phyloP scores from a whole-genome alignment of 169 alveolate genomes.

The Eimeria brunetti region DNA sequence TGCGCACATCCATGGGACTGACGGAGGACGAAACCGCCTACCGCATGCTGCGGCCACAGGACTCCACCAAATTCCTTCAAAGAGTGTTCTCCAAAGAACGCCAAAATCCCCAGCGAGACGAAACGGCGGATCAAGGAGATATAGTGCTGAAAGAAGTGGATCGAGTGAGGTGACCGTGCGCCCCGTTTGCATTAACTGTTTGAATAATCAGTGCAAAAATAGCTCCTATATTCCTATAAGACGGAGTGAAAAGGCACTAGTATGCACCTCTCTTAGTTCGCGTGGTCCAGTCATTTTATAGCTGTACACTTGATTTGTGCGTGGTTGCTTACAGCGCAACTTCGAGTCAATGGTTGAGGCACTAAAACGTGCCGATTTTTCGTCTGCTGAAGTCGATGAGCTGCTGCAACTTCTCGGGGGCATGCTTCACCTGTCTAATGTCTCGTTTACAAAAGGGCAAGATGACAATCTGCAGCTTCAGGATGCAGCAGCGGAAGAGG shows the following conservation, averaged over 20 bases:
- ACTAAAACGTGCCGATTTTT: slow-evolving; percentile 10
- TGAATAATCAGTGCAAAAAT: not conserved
- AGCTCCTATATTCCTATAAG: not conserved
- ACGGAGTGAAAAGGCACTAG: not conserved
- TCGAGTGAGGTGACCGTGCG: not conserved
- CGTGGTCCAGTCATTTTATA: not conserved
- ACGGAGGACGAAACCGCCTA: not conserved
- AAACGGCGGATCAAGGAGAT: not conserved
- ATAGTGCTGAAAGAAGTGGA: not conserved
- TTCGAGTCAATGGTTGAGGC: slow-evolving; percentile 52
- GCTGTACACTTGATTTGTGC: not conserved
- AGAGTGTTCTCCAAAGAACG: not conserved
- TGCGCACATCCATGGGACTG: not conserved
- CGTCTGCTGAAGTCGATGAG: slow-evolving; percentile 1
- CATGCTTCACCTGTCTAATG: slow-evolving; percentile 68
- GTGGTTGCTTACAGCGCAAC: slow-evolving; percentile 28
- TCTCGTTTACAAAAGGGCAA: not conserved
- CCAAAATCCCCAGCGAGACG: not conserved
- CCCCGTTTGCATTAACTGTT: not conserved
- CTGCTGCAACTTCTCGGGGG: slow-evolving; percentile 50
- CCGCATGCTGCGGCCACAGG: slow-evolving; percentile 52
- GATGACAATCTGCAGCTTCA: not conserved
- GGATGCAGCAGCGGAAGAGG: slow-evolving; percentile 2
- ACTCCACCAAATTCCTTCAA: not conserved
- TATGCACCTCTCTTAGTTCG: not conserved